Conservation (phyloP, 345 rosid genomes). For the Bruguiera sexangula region DNA sequence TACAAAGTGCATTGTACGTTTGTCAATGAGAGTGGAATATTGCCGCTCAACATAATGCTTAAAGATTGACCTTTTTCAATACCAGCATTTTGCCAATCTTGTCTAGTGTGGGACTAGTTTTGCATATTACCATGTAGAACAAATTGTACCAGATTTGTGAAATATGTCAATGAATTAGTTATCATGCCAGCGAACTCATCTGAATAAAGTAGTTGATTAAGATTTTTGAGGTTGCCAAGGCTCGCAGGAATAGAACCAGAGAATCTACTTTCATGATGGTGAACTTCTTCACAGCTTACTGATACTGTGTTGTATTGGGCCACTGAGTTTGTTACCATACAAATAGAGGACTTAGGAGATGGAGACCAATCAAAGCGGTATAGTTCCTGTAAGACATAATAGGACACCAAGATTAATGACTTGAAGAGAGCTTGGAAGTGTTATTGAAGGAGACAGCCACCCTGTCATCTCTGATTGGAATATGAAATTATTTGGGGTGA, state of each 20-base stretch:
- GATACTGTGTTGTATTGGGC: conserved; percentile 45
- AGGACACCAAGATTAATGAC: conserved; percentile 60
- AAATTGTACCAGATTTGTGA: conserved; percentile 38
- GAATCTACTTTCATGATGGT: conserved; percentile 42
- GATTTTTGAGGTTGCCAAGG: conserved; percentile 37
- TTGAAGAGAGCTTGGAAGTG: conserved; percentile 37
- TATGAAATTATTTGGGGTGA: conserved; percentile 27
- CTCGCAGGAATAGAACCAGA: conserved; percentile 45
- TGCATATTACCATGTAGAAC: conserved; percentile 43
- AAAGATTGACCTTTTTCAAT: conserved; percentile 46
- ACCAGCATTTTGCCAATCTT: conserved; percentile 38
- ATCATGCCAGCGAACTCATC: conserved; percentile 35
- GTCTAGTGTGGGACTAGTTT: conserved; percentile 38
- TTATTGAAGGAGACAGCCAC: conserved; percentile 39
- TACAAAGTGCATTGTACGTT: conserved; percentile 37
- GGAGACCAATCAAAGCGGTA: conserved; percentile 44
- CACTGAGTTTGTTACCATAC: conserved; percentile 47
- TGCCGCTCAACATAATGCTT: conserved; percentile 35
- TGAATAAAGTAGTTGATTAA: conserved; percentile 38
- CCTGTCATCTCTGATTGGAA: conserved; percentile 52
- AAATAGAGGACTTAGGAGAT: conserved; percentile 41
- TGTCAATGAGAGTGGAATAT: conserved; percentile 37
- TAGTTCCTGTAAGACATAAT: conserved; percentile 35
- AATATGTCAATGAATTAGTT: conserved; percentile 37
- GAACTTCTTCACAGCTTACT: conserved; percentile 49